Base-by-base conservation (phyloP, 148 eudicot genomes). In the Dysphania ambrosioides region DNA sequence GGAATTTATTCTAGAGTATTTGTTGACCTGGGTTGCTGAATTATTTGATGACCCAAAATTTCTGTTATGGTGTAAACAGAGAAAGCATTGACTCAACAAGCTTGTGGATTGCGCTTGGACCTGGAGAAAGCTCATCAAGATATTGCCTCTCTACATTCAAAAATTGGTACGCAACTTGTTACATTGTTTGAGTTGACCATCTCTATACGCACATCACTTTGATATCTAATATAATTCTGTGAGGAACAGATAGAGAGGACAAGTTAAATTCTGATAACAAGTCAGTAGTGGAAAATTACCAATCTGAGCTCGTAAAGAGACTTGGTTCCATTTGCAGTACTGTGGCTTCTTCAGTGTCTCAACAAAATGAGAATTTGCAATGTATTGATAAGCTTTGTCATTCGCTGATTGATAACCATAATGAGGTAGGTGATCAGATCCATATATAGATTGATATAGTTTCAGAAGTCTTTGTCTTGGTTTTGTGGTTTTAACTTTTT, bases 71-170 rank as follows among this genome's bases (percentile, higher is more conserved):
- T 66, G 62, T 76, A 32, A 66, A 75, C 86, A 93, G 98, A 93
- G 83, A 83, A 85, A 81, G 97, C 93, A 58, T 81, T 93, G 81
- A 87, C 98, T 66, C 83, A 86, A 70, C 90, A 88, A 78, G 98
- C 98, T 70, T 89, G 93, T 60, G 82, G 73, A 12, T 79, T 93
- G 68, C 88, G 88, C 7, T 86, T 89, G 44, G 93, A 91, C 72
- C 75, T 93, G 85, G 98, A 93, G 79, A 93, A 86, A 83, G 83
- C 98, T 66, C 88, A 86, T 59, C 81, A 89, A 75, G 89, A 93
- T 73, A 92, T 86, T 84, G 88, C 87, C 51, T 80, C 87, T 6
- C 70, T 92, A 49, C 83, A 79, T 79, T 75, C 74, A 51, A 93
- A 91, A 81, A 89, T 93, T 53, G 97, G 98, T 91, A 82, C 1